Base-by-base conservation (phyloP, 1,284 basidiomycete species). In the Puccinia coronata region DNA sequence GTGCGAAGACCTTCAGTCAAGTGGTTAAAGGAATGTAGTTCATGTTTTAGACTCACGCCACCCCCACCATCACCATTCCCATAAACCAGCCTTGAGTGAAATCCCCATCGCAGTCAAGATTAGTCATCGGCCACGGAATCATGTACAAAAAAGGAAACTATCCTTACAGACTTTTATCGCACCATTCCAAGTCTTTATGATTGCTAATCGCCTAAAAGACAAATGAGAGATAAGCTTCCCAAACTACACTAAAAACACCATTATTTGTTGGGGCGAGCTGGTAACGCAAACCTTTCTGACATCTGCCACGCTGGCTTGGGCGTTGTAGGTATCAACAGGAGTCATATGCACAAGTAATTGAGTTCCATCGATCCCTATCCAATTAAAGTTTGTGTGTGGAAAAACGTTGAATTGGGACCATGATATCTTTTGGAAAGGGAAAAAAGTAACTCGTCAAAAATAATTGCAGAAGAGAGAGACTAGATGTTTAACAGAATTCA, bases 351-450 rank as follows among this genome's bases (percentile, higher is more conserved):
- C 94, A 25, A 87, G 87, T 25, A 96, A 91, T 86, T 96, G 94
- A 0, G 92, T 91, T 11, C 94, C 94, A 85, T 98, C 96, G 82
- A 98, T 91, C 23, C 96, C 96, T 43, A 96, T 92, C 96, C 96
- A 99, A 87, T 97, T 96, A 88, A 98, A 97, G 0, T 95, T 95
- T 25, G 94, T 92, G 86, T 98, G 95, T 34, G 96, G 96, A 88
- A 98, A 98, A 23, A 89, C 89, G 85, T 98, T 97, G 86, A 86
- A 85, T 83, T 87, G 85, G 82, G 82, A 84, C 85, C 85, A 85
- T 67, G 83, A 84, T 28, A 85, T 31, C 78, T 73, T 23, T 49
- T 28, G 34, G 25, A n/a, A n/a, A 47, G 16, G n/a, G 1, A 18
- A 28, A 69, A 70, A 43, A 31, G 36, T 20, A 31, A 16, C 20